Evolutionary conservation across 805 yeast genomes (phyloP).

Genomic region (Lachancea fermentati): DNA sequence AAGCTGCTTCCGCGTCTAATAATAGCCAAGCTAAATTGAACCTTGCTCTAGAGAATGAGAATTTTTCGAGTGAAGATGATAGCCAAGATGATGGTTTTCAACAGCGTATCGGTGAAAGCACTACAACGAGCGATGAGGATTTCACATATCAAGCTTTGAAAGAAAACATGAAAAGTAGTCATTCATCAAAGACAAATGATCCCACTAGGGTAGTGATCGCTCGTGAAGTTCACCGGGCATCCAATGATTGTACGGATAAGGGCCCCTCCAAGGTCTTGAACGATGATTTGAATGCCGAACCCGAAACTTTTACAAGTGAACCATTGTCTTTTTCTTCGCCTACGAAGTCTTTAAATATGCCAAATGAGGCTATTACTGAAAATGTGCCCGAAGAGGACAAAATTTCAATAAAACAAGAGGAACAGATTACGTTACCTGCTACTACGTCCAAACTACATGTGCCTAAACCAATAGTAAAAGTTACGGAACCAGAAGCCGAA

Average conservation of each 20-base stretch:
- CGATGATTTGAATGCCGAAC: not conserved
- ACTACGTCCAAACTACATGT: too few species aligned
- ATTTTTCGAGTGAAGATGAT: constrained; percentile 11
- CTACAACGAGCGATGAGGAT: constrained; percentile 15
- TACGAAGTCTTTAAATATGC: not conserved
- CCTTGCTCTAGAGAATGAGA: not conserved
- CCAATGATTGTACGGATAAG: too few species aligned
- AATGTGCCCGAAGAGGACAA: too few species aligned
- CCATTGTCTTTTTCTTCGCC: not conserved
- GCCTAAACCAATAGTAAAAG: not conserved
- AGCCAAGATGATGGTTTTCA: constrained; percentile 11
- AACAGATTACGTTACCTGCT: too few species aligned
- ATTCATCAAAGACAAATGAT: not conserved
- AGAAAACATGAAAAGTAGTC: constrained; percentile 11
- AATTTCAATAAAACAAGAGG: too few species aligned
- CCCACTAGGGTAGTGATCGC: not conserved
- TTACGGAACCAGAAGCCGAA: not conserved
- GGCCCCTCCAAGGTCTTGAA: not conserved
- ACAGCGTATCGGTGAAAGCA: constrained; percentile 4
- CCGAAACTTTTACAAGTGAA: not conserved
- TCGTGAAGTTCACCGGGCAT: too few species aligned
- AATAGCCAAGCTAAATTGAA: not conserved
- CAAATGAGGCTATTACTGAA: not conserved
- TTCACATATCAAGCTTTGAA: constrained; percentile 20
- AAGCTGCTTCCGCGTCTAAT: not conserved